Percentiles rank a stretch among this genome's conserved stretches.
Evolutionary conservation across 1,139 yeast species (phyloP).

Genomic region (Pichia sp.): DNA sequence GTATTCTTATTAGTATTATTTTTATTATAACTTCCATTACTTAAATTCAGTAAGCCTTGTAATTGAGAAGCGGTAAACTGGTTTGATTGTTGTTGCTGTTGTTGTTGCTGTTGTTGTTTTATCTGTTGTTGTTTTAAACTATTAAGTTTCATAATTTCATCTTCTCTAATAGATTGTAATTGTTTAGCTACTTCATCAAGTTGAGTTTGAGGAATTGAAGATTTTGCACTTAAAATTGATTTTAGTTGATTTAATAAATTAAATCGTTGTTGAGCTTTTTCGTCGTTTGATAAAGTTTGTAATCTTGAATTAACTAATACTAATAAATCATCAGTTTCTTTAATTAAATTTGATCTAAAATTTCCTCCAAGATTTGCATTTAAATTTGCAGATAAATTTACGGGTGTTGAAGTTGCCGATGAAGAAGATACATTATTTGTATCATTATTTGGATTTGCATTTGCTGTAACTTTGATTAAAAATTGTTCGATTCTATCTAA

Average conservation of each 20-base stretch:
- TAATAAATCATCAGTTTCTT: constrained; percentile 38
- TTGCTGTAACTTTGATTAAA: constrained; percentile 48
- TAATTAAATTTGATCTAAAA: constrained; percentile 32
- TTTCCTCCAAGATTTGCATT: constrained; percentile 3
- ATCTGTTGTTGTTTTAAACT: constrained; percentile 23
- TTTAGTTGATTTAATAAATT: constrained; percentile 43
- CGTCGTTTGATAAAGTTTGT: constrained; percentile 24
- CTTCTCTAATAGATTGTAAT: constrained; percentile 28
- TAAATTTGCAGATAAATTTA: neutral
- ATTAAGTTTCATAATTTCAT: constrained; percentile 28
- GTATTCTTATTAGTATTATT: neutral
- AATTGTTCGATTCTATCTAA: constrained; percentile 70
- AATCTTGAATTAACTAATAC: constrained; percentile 32
- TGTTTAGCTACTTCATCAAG: constrained; percentile 32
- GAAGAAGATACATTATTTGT: constrained; percentile 1
- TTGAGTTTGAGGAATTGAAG: constrained; percentile 37
- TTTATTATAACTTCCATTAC: constrained; percentile 1
- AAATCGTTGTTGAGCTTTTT: constrained; percentile 30
- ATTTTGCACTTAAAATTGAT: constrained; percentile 30
- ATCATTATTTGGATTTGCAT: constrained; percentile 1
- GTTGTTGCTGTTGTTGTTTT: constrained; percentile 21
- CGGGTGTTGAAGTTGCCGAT: constrained; percentile 3
- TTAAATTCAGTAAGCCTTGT: constrained; percentile 21
- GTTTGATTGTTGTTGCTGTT: constrained; percentile 13
- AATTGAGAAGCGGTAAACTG: constrained; percentile 21